Evolutionary conservation across 1,284 basidiomycete genomes (phyloP).

Genomic region (Pascua sp.): DNA sequence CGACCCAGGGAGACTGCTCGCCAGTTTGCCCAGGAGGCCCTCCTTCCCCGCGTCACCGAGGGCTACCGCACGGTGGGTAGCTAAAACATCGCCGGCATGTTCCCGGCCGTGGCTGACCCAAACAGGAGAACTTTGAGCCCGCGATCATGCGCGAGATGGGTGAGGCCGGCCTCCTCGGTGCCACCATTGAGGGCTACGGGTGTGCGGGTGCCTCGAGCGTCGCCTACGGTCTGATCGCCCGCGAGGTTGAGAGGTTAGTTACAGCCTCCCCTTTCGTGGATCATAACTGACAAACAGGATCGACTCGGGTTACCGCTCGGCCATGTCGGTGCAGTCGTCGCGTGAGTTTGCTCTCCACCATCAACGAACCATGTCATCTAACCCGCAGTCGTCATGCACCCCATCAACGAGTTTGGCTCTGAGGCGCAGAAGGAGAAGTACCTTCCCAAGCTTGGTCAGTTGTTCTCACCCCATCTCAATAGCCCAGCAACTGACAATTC

Average conservation of each 20-base stretch:
- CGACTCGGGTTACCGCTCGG: conserved; percentile 93
- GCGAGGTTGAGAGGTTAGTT: conserved; percentile 69
- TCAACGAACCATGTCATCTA: background rate
- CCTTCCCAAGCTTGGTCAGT: conserved; percentile 56
- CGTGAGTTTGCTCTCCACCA: background rate
- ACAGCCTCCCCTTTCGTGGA: no score
- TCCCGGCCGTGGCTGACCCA: background rate
- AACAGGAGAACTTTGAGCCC: conserved; percentile 67
- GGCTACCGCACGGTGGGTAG: conserved; percentile 79
- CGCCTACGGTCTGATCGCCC: conserved; percentile 87
- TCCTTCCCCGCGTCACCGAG: conserved; percentile 77
- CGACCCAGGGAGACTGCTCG: conserved; percentile 69
- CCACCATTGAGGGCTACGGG: conserved; percentile 89
- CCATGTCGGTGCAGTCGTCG: conserved; percentile 93
- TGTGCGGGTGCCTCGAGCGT: conserved; percentile 91
- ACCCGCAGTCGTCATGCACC: conserved; percentile 79
- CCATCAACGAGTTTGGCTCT: conserved; percentile 84
- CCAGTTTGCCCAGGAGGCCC: conserved; percentile 77
- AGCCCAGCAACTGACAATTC: background rate
- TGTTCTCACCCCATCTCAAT: background rate
- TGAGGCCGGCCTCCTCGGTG: conserved; percentile 81
- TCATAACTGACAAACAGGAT: conserved; percentile 56
- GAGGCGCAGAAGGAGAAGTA: conserved; percentile 89
- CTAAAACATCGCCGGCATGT: background rate
- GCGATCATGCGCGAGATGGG: conserved; percentile 85